phyloP scores from a whole-genome alignment of 352 stramenopile species.

The Thraustochytrium sp. region DNA sequence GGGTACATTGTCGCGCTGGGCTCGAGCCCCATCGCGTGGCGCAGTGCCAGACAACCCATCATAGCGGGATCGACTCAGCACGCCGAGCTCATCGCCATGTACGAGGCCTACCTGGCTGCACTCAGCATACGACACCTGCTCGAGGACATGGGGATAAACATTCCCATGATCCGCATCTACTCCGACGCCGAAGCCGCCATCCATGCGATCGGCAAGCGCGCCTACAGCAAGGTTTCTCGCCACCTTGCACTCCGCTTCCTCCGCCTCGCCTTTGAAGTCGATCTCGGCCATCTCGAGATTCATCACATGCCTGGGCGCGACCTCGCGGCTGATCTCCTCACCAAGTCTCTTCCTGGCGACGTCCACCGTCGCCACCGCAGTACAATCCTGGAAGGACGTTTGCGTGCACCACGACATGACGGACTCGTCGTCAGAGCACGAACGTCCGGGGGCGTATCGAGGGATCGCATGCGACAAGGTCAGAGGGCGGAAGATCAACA shows the following conservation, averaged over 20 bases:
- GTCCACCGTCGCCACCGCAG: background rate
- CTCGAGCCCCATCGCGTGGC: background rate
- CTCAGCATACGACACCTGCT: background rate
- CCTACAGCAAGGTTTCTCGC: background rate
- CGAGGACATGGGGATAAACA: background rate
- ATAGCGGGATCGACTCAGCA: background rate
- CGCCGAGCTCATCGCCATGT: background rate
- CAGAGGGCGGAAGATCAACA: no score
- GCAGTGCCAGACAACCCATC: background rate
- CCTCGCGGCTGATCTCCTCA: background rate
- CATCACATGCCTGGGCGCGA: background rate
- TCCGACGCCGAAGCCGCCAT: background rate
- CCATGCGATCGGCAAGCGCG: background rate
- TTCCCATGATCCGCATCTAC: background rate
- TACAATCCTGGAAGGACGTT: no score
- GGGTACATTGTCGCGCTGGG: background rate
- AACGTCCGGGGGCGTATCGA: no score
- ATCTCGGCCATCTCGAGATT: background rate
- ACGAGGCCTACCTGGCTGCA: background rate
- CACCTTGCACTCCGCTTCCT: background rate
- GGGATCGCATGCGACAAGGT: no score
- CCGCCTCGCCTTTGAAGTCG: background rate
- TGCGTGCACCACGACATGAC: no score
- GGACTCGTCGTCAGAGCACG: no score
- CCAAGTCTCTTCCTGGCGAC: background rate